Percentiles rank a stretch among this genome's conserved stretches.
These are phyloP conservation scores for Podospora anserina DNA, from an alignment of 495 filamentous ascomycete species.

Conservation along the genomic window DNA sequence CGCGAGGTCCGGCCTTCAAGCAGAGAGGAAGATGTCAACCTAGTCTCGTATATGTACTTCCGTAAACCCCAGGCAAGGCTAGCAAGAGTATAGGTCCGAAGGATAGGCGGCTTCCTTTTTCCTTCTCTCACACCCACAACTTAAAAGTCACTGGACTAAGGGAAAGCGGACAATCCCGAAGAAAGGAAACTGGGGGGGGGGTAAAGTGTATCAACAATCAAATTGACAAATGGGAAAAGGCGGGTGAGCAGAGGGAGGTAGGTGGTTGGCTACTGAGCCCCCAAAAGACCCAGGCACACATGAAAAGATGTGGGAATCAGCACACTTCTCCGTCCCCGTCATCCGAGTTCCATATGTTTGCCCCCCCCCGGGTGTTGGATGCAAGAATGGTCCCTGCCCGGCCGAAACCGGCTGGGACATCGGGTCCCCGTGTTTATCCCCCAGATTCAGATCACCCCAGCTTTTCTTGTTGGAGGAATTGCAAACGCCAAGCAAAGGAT, in stretches of 20 bases:
- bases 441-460: neutral
- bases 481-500: neutral
- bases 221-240: constrained; percentile 1
- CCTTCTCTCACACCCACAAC: neutral
- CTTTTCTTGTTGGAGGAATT: neutral
- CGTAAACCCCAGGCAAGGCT: neutral
- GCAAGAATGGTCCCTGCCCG: constrained; percentile 13
- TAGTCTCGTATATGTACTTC: neutral
- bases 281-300: neutral
- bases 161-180: neutral
- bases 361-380: neutral
- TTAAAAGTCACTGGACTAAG: neutral
- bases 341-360: constrained; percentile 13
- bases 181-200: neutral
- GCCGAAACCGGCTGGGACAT: constrained; percentile 20
- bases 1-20: constrained; percentile 2
- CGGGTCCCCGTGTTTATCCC: neutral
- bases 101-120: neutral
- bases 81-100: neutral
- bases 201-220: neutral
- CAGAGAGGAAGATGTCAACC: neutral
- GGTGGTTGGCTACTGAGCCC: constrained; percentile 8
- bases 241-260: neutral
- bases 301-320: constrained; percentile 11
- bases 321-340: constrained; percentile 20